Conservation (phyloP, 139 green algal genomes). For the Monoraphidium neglectum region DNA sequence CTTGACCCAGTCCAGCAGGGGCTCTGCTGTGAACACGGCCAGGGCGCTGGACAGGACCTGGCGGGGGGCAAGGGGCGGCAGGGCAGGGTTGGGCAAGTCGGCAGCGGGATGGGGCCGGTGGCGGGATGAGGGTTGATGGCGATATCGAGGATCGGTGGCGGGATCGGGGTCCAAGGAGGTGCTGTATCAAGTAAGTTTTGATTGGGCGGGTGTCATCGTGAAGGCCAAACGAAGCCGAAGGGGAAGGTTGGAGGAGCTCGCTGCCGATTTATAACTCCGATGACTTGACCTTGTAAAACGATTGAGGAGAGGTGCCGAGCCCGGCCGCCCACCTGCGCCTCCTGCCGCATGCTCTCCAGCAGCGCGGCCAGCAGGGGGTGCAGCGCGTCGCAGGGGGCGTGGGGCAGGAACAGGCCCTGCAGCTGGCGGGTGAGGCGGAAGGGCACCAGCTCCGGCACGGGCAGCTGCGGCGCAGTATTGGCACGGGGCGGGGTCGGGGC, state of each 20-base stretch:
- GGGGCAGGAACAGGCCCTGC: slow-evolving; percentile 50
- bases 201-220: not conserved
- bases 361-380: slow-evolving; percentile 34
- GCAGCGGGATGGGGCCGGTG: not conserved
- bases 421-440: slow-evolving; percentile 75
- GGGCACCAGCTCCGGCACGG: slow-evolving; percentile 72
- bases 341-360: slow-evolving; percentile 38
- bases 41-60: slow-evolving; percentile 40
- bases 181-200: not conserved
- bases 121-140: not conserved
- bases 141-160: not conserved
- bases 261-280: no score
- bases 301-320: not conserved
- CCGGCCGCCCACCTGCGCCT: not conserved
- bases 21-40: slow-evolving; percentile 67
- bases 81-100: not conserved
- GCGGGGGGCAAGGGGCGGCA: not conserved
- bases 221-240: not conserved
- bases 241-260: no score
- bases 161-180: not conserved
- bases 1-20: slow-evolving; percentile 68
- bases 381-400: slow-evolving; percentile 50
- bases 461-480: slow-evolving; percentile 48
- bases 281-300: not conserved
- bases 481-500: no score